Conservation (phyloP, 1,284 basidiomycete species). For the Ustilago shanxiensis region DNA sequence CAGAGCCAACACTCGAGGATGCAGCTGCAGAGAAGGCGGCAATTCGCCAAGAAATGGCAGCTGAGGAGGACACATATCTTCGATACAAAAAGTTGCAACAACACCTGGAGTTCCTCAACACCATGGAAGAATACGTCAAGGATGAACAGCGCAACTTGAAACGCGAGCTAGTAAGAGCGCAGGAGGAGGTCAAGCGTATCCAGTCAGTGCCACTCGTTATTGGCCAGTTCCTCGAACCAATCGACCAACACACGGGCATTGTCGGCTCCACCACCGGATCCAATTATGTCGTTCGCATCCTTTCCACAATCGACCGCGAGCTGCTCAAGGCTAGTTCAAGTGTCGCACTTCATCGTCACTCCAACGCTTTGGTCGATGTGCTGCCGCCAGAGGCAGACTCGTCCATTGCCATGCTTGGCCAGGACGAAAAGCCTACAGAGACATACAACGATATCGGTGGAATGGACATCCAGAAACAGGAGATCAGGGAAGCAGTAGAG, state of each 20-base stretch:
- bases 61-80: conserved; percentile 66
- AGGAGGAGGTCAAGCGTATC: conserved; percentile 99
- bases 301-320: conserved; percentile 97
- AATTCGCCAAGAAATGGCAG: conserved; percentile 59
- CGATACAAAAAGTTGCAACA: conserved; percentile 69
- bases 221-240: conserved; percentile 98
- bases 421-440: conserved; percentile 80
- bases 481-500: conserved; percentile 98
- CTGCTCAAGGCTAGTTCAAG: conserved; percentile 96
- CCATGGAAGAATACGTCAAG: conserved; percentile 84
- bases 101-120: conserved; percentile 69
- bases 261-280: conserved; percentile 98
- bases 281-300: conserved; percentile 97
- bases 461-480: conserved; percentile 98
- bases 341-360: conserved; percentile 97
- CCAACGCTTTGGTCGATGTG: conserved; percentile 98
- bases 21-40: conserved; percentile 62
- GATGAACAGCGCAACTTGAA: conserved; percentile 99
- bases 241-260: conserved; percentile 97
- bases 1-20: conserved; percentile 61
- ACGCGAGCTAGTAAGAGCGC: conserved; percentile 95
- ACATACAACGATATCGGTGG: conserved; percentile 81
- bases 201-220: conserved; percentile 99
- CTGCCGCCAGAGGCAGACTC: conserved; percentile 98
- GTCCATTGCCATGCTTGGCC: conserved; percentile 79